Percentiles rank a stretch among this genome's conserved stretches.
These are phyloP conservation scores for Metarhizium anisopliae DNA, from an alignment of 2,329 filamentous ascomycete species.

Conservation along the genomic window DNA sequence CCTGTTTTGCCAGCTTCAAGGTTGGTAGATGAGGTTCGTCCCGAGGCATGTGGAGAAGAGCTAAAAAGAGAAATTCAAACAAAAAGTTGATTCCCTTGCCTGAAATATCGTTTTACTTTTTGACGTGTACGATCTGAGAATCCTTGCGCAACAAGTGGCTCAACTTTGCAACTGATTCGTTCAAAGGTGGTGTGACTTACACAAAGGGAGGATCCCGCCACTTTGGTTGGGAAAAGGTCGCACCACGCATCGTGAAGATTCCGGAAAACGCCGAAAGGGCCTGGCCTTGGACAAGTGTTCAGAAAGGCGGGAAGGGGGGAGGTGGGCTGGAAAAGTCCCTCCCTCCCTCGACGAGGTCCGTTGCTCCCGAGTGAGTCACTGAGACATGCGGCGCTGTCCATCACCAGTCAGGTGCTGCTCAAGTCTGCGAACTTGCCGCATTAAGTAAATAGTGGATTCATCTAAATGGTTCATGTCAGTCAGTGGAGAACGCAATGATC, in stretches of 20 bases:
- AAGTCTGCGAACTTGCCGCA: background rate
- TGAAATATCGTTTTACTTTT: background rate
- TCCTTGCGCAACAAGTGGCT: too few relatives aligned
- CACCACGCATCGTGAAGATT: too few relatives aligned
- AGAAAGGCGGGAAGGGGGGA: too few relatives aligned
- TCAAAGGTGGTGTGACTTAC: too few relatives aligned
- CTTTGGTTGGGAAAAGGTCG: too few relatives aligned
- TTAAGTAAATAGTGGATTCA: background rate
- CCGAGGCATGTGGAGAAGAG: background rate
- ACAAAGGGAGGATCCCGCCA: too few relatives aligned
- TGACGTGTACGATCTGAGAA: too few relatives aligned
- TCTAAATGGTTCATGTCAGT: background rate
- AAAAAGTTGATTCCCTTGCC: background rate
- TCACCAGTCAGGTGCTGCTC: background rate
- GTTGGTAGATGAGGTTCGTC: background rate
- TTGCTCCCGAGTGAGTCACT: background rate
- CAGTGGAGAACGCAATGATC: too few relatives aligned
- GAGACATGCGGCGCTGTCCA: background rate
- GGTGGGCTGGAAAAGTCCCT: too few relatives aligned
- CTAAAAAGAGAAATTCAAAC: slow-evolving; percentile 1
- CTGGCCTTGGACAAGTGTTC: too few relatives aligned
- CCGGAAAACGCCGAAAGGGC: too few relatives aligned
- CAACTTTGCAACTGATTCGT: too few relatives aligned
- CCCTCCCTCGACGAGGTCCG: background rate
- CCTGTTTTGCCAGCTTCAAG: background rate